Conservation (phyloP, 345 rosid species). For the Draba incana region DNA sequence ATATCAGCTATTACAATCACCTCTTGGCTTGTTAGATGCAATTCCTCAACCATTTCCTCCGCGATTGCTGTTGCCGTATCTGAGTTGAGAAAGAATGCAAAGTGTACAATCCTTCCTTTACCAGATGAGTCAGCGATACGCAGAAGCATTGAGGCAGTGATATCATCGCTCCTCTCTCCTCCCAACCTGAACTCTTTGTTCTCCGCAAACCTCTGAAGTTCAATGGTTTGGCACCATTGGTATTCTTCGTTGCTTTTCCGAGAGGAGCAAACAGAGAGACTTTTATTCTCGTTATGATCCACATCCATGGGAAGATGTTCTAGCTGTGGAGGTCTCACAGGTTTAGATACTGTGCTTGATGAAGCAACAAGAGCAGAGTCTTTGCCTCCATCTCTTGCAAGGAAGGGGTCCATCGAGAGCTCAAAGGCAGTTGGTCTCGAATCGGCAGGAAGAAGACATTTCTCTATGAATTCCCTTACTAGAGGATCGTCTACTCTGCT, state of each 20-base stretch:
- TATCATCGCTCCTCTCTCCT: constrained; percentile 56
- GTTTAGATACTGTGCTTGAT: constrained; percentile 35
- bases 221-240: constrained; percentile 46
- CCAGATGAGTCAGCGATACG: constrained; percentile 60
- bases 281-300: constrained; percentile 49
- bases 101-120: constrained; percentile 64
- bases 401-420: constrained; percentile 79
- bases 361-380: constrained; percentile 43
- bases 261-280: constrained; percentile 47
- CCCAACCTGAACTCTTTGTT: constrained; percentile 60
- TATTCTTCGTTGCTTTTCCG: constrained; percentile 48
- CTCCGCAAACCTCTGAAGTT: constrained; percentile 53
- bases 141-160: constrained; percentile 57
- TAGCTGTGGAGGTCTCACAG: constrained; percentile 38
- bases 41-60: constrained; percentile 88
- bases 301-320: constrained; percentile 65
- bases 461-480: constrained; percentile 78
- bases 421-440: constrained; percentile 67
- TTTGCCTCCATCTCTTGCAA: constrained; percentile 50
- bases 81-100: constrained; percentile 64
- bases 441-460: constrained; percentile 78
- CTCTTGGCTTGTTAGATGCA: constrained; percentile 65
- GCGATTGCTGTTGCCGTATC: constrained; percentile 78
- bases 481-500: constrained; percentile 67
- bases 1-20: constrained; percentile 67